Percentiles rank a stretch among this genome's conserved stretches.
These are phyloP conservation scores for Schoenoplectus tabernaemontani DNA, from an alignment of 202 grass and related monocot genomes.

Conservation along the genomic window DNA sequence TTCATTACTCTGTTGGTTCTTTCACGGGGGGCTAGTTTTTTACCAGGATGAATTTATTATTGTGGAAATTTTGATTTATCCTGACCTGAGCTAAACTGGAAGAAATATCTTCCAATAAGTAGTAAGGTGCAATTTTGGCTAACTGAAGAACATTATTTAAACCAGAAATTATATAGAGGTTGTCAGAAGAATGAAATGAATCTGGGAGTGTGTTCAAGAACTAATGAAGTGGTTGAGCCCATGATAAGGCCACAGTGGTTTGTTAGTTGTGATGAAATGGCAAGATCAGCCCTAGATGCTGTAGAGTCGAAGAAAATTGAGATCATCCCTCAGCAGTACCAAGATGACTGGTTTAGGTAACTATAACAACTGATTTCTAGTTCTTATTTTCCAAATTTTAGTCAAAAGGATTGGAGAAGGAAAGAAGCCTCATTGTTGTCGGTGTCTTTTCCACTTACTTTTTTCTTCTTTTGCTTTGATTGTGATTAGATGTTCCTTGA, in stretches of 20 bases:
- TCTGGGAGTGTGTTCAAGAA: slow-evolving; percentile 84
- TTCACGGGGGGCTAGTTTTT: background rate
- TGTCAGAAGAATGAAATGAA: slow-evolving; percentile 95
- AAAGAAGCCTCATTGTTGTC: background rate
- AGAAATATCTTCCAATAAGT: background rate
- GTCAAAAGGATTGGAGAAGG: background rate
- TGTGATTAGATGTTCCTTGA: background rate
- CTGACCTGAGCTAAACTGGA: background rate
- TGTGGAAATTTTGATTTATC: background rate
- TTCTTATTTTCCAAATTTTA: slow-evolving; percentile 5
- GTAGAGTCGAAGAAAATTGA: slow-evolving; percentile 74
- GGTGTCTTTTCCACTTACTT: background rate
- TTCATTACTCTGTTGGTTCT: background rate
- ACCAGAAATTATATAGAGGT: slow-evolving; percentile 69
- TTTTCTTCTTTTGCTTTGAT: background rate
- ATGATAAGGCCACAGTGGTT: slow-evolving; percentile 93
- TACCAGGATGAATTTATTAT: background rate
- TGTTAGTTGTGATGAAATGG: slow-evolving; percentile 79
- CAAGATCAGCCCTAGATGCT: slow-evolving; percentile 65
- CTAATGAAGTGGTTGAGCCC: slow-evolving; percentile 78
- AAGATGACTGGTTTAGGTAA: slow-evolving; percentile 90
- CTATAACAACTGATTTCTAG: background rate
- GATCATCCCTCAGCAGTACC: slow-evolving; percentile 91
- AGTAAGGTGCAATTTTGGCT: background rate
- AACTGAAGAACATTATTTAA: background rate